Percentiles rank a stretch among this genome's conserved stretches.
phyloP scores from a whole-genome alignment of 139 green algal species.

The Micractinium conductrix region DNA sequence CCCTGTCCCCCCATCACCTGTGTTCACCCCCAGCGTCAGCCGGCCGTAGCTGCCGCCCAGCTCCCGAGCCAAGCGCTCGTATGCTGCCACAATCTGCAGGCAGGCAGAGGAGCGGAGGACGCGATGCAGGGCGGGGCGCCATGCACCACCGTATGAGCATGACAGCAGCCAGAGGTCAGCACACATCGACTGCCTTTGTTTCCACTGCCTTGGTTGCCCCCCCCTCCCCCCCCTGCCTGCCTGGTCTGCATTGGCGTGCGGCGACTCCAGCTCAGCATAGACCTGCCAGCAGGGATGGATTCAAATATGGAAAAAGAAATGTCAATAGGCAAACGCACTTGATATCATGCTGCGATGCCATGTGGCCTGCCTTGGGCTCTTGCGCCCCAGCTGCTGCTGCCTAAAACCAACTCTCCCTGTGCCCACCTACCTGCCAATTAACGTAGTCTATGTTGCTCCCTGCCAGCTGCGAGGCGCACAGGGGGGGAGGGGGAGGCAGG shows the following conservation, averaged over 20 bases:
- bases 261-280: slow-evolving; percentile 31
- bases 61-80: slow-evolving; percentile 5
- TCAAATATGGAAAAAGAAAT: too few relatives aligned
- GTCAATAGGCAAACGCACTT: too few relatives aligned
- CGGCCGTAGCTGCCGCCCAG: slow-evolving; percentile 12
- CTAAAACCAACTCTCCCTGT: too few relatives aligned
- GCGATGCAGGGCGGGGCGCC: too few relatives aligned
- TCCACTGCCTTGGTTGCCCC: too few relatives aligned
- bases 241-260: slow-evolving; percentile 4
- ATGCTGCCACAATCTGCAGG: neutral
- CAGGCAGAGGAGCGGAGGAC: neutral
- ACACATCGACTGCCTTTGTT: too few relatives aligned
- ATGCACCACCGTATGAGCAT: too few relatives aligned
- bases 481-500: neutral
- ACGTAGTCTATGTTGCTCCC: slow-evolving; percentile 1
- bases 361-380: too few relatives aligned
- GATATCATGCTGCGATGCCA: too few relatives aligned
- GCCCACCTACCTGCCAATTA: slow-evolving; percentile 1
- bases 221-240: neutral
- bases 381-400: too few relatives aligned
- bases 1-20: too few relatives aligned
- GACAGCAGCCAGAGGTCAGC: neutral
- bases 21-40: slow-evolving; percentile 22
- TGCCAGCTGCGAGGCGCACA: neutral
- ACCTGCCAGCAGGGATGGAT: neutral